phyloP scores from a whole-genome alignment of 306 rosid species.

The Cucumis melo region DNA sequence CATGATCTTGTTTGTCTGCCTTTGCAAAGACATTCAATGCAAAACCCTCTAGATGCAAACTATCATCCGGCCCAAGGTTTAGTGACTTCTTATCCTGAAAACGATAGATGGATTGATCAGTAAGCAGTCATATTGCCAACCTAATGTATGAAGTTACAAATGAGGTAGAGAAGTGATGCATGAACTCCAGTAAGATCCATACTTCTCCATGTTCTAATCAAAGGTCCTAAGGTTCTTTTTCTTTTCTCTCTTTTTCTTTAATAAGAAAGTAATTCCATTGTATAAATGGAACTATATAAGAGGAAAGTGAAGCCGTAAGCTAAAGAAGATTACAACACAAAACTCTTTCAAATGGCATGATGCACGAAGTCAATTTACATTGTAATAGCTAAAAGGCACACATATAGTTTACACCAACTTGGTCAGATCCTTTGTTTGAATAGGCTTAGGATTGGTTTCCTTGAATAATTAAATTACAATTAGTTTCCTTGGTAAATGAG shows the following conservation, averaged over 20 bases:
- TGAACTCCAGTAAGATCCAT: background rate
- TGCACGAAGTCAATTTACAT: background rate
- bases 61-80: slow-evolving; percentile 80
- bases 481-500: too few relatives aligned
- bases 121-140: slow-evolving; percentile 1
- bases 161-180: background rate
- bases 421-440: too few relatives aligned
- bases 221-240: background rate
- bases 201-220: background rate
- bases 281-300: background rate
- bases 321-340: background rate
- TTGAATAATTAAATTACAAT: too few relatives aligned
- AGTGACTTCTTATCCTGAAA: slow-evolving; percentile 84
- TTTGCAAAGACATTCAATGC: slow-evolving; percentile 78
- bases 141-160: background rate
- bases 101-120: background rate
- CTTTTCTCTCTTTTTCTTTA: background rate
- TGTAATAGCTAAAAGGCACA: background rate
- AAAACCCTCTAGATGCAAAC: slow-evolving; percentile 82
- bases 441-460: too few relatives aligned
- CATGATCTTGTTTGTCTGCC: slow-evolving; percentile 98
- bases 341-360: background rate
- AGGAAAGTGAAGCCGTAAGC: background rate
- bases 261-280: background rate
- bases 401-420: background rate